Conservation (phyloP, 176 grass and related monocot genomes). For the Rhynchospora pubera region DNA sequence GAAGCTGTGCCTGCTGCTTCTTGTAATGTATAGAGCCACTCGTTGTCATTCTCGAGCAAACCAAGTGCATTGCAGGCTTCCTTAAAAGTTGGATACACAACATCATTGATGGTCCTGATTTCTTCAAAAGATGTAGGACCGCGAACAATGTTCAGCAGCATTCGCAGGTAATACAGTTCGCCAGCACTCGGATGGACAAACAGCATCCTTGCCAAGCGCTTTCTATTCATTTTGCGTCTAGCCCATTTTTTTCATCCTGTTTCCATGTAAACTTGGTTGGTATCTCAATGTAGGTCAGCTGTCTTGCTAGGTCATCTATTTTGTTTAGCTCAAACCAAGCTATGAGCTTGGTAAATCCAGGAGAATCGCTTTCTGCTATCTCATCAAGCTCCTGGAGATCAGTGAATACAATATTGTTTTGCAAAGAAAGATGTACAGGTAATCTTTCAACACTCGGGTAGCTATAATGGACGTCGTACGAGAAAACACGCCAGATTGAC, state of each 20-base stretch:
- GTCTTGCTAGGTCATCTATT: too few relatives aligned
- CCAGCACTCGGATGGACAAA: neutral
- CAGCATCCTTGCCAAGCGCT: neutral
- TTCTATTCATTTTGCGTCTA: neutral
- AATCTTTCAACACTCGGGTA: neutral
- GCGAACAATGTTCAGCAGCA: neutral
- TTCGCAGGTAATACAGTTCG: neutral
- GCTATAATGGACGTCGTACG: neutral
- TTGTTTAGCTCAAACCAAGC: neutral
- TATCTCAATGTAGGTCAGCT: too few relatives aligned
- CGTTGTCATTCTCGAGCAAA: neutral
- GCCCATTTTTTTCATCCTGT: neutral
- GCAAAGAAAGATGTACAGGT: neutral
- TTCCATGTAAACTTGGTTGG: neutral
- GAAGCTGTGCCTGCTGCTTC: neutral
- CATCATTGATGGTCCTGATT: neutral
- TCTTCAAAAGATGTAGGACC: neutral
- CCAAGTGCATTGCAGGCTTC: neutral
- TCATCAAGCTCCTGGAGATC: neutral
- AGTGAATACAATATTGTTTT: neutral
- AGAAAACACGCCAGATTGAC: neutral
- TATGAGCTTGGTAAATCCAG: neutral
- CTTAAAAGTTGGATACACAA: neutral
- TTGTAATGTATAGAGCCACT: neutral
- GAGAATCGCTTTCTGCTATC: too few relatives aligned